A percentile compares a stretch with the other conserved stretches of the same genome.
phyloP scores from a whole-genome alignment of 78 protist genomes.

The Dictyostelium intermedium region DNA sequence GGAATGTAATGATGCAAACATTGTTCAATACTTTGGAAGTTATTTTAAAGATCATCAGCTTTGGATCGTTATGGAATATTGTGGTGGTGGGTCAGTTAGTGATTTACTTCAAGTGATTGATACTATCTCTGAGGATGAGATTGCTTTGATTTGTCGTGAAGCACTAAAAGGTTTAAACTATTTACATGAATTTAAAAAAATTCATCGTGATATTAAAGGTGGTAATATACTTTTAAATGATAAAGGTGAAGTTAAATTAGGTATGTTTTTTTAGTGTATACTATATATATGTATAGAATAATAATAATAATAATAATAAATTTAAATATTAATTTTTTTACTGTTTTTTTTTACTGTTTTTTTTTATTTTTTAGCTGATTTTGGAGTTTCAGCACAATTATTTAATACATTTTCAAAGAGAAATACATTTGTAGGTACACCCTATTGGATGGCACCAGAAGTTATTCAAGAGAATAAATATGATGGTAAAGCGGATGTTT shows the following conservation, averaged over 20 bases:
- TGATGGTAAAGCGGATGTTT: constrained; percentile 88
- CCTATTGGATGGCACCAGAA: constrained; percentile 93
- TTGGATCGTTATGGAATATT: constrained; percentile 96
- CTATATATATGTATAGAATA: too few relatives aligned
- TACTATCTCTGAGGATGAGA: constrained; percentile 80
- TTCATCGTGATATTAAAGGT: constrained; percentile 98
- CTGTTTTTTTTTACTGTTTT: neutral
- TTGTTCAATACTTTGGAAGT: constrained; percentile 59
- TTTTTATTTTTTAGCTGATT: constrained; percentile 31
- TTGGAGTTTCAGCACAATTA: constrained; percentile 85
- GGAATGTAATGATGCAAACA: constrained; percentile 62
- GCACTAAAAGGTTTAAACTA: constrained; percentile 78
- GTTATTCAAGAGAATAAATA: constrained; percentile 81
- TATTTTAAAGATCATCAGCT: constrained; percentile 75
- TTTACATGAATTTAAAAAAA: constrained; percentile 82
- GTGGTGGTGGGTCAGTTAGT: constrained; percentile 94
- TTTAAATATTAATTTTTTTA: constrained; percentile 36
- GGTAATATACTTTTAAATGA: constrained; percentile 91
- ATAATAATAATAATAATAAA: constrained; percentile 7
- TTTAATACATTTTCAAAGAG: constrained; percentile 85
- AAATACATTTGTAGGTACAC: constrained; percentile 96
- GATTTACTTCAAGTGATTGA: constrained; percentile 85
- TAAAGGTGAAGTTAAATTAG: constrained; percentile 94
- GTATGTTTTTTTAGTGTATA: neutral
- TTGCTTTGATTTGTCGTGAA: constrained; percentile 92